Percentiles rank a stretch among this genome's conserved stretches.
Evolutionary conservation across 129 eudicot species (phyloP).

Genomic region (Tagetes patula): DNA sequence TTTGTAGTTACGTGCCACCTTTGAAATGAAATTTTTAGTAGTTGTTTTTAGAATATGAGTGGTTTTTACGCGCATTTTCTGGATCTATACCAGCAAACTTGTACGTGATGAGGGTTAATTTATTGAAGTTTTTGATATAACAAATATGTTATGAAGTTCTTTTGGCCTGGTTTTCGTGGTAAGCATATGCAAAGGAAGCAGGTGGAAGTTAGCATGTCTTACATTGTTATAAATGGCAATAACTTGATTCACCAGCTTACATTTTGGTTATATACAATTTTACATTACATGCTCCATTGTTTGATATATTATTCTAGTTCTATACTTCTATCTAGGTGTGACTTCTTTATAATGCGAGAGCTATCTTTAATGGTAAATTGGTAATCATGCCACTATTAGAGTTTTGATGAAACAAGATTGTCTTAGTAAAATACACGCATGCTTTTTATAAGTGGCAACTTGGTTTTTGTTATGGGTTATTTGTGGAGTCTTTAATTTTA

Average conservation of each 20-base stretch:
- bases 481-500: constrained; percentile 4
- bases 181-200: constrained; percentile 14
- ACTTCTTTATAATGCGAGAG: neutral
- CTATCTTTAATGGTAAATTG: constrained; percentile 3
- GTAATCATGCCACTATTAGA: constrained; percentile 1
- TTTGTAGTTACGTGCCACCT: neutral
- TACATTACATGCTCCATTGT: neutral
- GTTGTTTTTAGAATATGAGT: neutral
- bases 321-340: neutral
- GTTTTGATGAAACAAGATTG: constrained; percentile 1
- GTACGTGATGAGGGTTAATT: neutral
- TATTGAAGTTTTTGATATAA: constrained; percentile 5
- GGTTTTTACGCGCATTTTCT: neutral
- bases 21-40: neutral
- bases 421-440: neutral
- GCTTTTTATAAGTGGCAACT: constrained; percentile 1
- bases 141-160: constrained; percentile 2
- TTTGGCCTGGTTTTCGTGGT: constrained; percentile 8
- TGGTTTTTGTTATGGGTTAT: constrained; percentile 6
- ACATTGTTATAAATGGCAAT: constrained; percentile 8
- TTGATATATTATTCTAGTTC: neutral
- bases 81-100: constrained; percentile 8
- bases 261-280: neutral
- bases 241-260: constrained; percentile 8
- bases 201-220: constrained; percentile 13